These are phyloP conservation scores for Hyaloscypha hepaticicola DNA, from an alignment of 495 filamentous ascomycete genomes.

Conservation along the genomic window DNA sequence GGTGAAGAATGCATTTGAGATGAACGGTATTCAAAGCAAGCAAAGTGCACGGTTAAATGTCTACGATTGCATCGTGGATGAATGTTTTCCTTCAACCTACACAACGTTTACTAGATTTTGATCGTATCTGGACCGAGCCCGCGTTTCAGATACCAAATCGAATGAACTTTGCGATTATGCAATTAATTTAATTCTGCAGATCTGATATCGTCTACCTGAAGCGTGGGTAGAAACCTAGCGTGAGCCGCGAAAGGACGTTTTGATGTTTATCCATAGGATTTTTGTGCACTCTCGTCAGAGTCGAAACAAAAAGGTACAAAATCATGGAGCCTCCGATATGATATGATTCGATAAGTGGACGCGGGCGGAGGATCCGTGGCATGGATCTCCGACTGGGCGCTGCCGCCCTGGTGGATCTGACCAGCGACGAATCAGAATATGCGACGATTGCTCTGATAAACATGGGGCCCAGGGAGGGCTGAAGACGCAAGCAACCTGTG, in stretches of 20 bases:
- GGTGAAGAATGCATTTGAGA: constrained; percentile 28
- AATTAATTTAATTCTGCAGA: background rate
- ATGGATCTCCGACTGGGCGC: background rate
- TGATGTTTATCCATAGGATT: background rate
- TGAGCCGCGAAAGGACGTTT: background rate
- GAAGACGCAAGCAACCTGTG: too few relatives aligned
- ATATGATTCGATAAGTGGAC: background rate
- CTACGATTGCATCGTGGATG: background rate
- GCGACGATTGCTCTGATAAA: constrained; percentile 20
- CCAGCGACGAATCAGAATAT: constrained; percentile 11
- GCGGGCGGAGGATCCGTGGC: constrained; percentile 9
- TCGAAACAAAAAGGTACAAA: background rate
- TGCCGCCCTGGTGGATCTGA: constrained; percentile 8
- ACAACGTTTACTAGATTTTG: constrained; percentile 12
- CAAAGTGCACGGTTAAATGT: constrained; percentile 4
- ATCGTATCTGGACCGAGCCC: background rate
- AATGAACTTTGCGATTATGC: background rate
- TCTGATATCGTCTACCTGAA: background rate
- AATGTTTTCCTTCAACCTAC: constrained; percentile 13
- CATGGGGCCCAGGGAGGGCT: constrained; percentile 17
- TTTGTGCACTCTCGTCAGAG: background rate
- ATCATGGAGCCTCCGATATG: background rate
- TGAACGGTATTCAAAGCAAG: constrained; percentile 11
- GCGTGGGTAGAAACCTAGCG: background rate
- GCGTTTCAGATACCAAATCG: background rate